These are phyloP conservation scores for Cenchrus fungigraminus DNA, from an alignment of 176 grass and related monocot genomes.

Conservation along the genomic window DNA sequence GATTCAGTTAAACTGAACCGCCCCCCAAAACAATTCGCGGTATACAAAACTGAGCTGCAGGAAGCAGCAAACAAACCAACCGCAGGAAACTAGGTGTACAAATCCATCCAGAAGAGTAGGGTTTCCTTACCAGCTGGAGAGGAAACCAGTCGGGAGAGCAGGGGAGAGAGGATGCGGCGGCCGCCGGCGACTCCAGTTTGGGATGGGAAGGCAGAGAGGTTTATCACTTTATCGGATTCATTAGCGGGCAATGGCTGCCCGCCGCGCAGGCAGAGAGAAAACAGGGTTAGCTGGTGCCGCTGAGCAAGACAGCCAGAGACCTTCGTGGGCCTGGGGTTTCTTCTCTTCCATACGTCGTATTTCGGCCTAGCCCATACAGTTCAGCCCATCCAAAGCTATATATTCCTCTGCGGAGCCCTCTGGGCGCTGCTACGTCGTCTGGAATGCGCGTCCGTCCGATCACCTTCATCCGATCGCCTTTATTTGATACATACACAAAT, in stretches of 20 bases:
- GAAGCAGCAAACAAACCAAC: background rate
- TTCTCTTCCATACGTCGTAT: background rate
- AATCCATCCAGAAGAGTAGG: background rate
- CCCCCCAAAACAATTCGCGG: background rate
- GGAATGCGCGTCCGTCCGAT: no score
- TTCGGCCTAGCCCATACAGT: background rate
- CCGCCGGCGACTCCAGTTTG: background rate
- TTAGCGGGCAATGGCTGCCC: background rate
- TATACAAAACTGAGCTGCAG: background rate
- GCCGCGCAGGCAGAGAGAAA: no score
- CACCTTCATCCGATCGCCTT: no score
- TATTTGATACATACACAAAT: no score
- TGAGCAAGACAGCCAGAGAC: no score
- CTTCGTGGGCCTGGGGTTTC: no score
- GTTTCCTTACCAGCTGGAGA: background rate
- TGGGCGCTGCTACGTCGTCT: no score
- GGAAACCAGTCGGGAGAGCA: no score
- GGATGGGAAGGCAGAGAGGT: background rate
- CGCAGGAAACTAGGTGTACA: background rate
- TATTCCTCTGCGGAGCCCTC: no score
- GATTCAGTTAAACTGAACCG: background rate
- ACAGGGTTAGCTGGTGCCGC: no score
- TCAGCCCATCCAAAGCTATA: background rate
- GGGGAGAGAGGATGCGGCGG: background rate
- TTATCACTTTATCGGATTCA: background rate